phyloP scores from a whole-genome alignment of 2,329 filamentous ascomycete genomes.

The Apiospora koreana region DNA sequence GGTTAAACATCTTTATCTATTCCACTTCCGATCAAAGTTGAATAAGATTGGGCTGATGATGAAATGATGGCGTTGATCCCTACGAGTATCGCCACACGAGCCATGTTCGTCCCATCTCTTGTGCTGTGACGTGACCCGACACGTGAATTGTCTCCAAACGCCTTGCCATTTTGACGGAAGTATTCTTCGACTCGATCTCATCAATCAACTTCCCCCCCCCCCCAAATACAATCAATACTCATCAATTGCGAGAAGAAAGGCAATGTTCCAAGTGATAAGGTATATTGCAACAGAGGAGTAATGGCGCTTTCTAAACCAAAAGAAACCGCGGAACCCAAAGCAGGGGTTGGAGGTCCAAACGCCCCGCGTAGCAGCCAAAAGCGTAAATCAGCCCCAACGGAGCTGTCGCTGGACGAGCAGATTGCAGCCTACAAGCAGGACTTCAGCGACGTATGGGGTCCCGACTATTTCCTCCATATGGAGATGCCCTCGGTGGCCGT shows the following conservation, averaged over 20 bases:
- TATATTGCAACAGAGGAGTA: not conserved
- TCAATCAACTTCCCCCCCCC: not conserved
- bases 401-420: constrained; percentile 25
- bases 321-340: not conserved
- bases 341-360: not conserved
- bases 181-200: not conserved
- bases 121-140: not conserved
- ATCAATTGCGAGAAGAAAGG: not conserved
- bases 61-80: not conserved
- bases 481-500: constrained; percentile 16
- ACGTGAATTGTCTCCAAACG: not conserved
- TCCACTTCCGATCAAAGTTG: not conserved
- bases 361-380: constrained; percentile 24
- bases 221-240: not conserved
- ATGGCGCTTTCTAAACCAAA: not conserved
- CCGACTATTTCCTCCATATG: constrained; percentile 15
- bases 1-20: not conserved
- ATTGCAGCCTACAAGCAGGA: constrained; percentile 29
- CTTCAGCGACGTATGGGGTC: constrained; percentile 21
- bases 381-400: constrained; percentile 21
- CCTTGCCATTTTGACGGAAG: not conserved
- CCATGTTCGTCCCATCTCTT: not conserved
- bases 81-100: not conserved
- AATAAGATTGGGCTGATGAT: not conserved
- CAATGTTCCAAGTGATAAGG: no score